Evolutionary conservation across 2,329 filamentous ascomycete genomes (phyloP).

Genomic region (Chalara sp.): DNA sequence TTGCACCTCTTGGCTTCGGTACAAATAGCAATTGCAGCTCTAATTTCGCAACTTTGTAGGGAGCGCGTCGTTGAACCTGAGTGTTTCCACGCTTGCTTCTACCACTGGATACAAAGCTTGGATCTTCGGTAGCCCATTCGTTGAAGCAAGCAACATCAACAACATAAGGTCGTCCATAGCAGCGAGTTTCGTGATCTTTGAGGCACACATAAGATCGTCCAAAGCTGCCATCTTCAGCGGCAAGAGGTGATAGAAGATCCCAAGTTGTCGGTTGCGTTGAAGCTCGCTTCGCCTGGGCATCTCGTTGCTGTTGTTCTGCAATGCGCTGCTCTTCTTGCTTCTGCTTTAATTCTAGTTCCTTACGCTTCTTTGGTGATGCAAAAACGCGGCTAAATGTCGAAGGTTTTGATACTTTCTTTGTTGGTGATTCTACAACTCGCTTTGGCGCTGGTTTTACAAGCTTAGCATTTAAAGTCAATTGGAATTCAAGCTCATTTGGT

Average conservation of each 20-base stretch:
- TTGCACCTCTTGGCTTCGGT: constrained; percentile 77
- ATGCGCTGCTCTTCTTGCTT: constrained; percentile 75
- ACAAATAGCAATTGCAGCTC: constrained; percentile 93
- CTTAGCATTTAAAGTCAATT: constrained; percentile 93
- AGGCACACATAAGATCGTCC: constrained; percentile 89
- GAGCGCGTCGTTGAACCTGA: constrained; percentile 70
- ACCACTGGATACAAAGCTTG: constrained; percentile 71
- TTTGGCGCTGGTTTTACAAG: constrained; percentile 70
- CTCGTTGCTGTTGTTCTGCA: constrained; percentile 53
- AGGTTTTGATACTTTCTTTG: constrained; percentile 68
- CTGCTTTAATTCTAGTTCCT: constrained; percentile 81
- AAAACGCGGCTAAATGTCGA: constrained; percentile 90
- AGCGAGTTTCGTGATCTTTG: constrained; percentile 82
- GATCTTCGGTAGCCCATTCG: constrained; percentile 92
- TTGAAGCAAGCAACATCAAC: constrained; percentile 96
- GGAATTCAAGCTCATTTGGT: constrained; percentile 96
- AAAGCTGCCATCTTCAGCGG: constrained; percentile 89
- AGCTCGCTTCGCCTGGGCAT: constrained; percentile 56
- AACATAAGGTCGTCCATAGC: constrained; percentile 80
- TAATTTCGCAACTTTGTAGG: constrained; percentile 94
- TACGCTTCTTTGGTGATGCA: constrained; percentile 92
- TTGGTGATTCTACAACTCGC: constrained; percentile 46
- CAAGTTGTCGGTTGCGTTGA: constrained; percentile 66
- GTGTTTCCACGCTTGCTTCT: constrained; percentile 83
- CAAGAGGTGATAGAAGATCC: constrained; percentile 79